Percentiles rank a stretch among this genome's conserved stretches.
Conservation (phyloP, 2,329 filamentous ascomycete genomes). For the Trichoderma afroharzianum region DNA sequence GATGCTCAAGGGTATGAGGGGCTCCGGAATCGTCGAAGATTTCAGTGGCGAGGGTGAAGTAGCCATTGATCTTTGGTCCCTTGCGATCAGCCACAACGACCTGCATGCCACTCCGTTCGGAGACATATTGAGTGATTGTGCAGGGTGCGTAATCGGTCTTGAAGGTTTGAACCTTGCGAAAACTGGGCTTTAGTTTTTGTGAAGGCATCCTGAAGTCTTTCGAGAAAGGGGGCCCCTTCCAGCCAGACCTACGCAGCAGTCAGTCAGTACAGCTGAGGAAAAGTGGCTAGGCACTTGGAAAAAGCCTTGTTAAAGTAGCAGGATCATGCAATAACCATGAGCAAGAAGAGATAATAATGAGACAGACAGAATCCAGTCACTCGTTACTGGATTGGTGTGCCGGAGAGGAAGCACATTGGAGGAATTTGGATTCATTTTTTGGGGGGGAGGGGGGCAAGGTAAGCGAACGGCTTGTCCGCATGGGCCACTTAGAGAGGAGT, state of each 20-base stretch:
- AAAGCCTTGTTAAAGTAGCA: background rate
- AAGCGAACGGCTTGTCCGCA: background rate
- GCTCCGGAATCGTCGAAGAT: conserved; percentile 97
- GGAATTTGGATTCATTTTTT: background rate
- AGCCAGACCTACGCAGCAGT: conserved; percentile 21
- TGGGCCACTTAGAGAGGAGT: background rate
- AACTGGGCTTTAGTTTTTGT: conserved; percentile 52
- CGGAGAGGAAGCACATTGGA: background rate
- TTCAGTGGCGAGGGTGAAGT: conserved; percentile 93
- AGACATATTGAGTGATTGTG: conserved; percentile 92
- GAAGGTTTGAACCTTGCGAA: conserved; percentile 83
- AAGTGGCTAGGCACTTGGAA: background rate
- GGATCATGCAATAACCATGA: background rate
- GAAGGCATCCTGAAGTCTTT: conserved; percentile 47
- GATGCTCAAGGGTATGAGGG: conserved; percentile 79
- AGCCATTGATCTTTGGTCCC: conserved; percentile 92
- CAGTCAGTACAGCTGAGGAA: background rate
- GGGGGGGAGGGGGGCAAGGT: background rate
- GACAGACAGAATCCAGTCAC: background rate
- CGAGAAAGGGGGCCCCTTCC: background rate
- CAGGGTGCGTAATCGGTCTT: conserved; percentile 85
- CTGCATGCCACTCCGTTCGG: conserved; percentile 88
- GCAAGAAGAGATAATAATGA: background rate
- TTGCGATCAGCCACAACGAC: conserved; percentile 88
- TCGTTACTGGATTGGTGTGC: background rate